Evolutionary conservation across 805 yeast species (phyloP).

Genomic region (Scheffersomyces ergatensis): DNA sequence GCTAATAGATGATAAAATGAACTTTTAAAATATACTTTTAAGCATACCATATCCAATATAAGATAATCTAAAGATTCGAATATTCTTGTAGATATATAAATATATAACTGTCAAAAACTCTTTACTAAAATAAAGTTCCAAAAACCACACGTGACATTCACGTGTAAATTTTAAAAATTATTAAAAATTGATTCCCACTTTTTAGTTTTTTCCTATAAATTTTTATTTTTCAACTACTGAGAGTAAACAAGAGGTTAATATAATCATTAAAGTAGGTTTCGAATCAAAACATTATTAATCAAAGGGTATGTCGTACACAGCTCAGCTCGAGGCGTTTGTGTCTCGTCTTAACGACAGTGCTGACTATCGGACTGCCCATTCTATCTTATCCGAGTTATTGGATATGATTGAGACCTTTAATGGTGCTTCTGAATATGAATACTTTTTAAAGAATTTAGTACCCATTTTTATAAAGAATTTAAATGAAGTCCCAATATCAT

Average conservation of each 20-base stretch:
- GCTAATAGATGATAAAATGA: too few species aligned
- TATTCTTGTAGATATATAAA: too few species aligned
- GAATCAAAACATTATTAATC: too few species aligned
- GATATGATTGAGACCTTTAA: conserved; percentile 85
- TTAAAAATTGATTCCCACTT: conserved; percentile 17
- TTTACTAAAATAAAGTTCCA: too few species aligned
- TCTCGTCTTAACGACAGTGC: conserved; percentile 54
- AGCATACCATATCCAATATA: too few species aligned
- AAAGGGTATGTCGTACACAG: conserved; percentile 39
- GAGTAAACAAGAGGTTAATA: too few species aligned
- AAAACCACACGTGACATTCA: background rate
- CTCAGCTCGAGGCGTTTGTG: conserved; percentile 68
- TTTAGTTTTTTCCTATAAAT: conserved; percentile 13
- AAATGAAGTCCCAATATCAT: conserved; percentile 69
- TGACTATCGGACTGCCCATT: conserved; percentile 61
- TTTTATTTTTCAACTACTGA: too few species aligned
- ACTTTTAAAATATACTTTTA: too few species aligned
- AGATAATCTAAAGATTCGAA: too few species aligned
- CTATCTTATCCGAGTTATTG: conserved; percentile 75
- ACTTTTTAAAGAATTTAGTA: conserved; percentile 64
- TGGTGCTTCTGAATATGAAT: conserved; percentile 77
- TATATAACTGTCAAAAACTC: too few species aligned
- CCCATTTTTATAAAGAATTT: conserved; percentile 68
- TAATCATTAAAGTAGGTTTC: too few species aligned
- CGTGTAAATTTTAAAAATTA: conserved; percentile 9